Base-by-base conservation (phyloP, 306 rosid species). In the Oemleria cerasiformis region DNA sequence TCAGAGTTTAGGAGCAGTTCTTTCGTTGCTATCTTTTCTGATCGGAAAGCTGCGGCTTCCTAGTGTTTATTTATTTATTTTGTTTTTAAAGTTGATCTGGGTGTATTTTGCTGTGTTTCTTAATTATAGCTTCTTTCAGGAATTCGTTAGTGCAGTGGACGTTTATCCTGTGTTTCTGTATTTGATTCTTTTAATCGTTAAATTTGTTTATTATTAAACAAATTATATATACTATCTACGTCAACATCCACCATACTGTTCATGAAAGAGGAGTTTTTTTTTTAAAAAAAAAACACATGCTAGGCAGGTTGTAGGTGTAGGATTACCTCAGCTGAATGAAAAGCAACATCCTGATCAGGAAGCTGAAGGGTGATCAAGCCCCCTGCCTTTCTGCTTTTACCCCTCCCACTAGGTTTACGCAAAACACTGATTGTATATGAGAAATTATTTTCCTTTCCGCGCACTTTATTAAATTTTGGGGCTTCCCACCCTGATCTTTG, bases 401-500 rank as follows among this genome's bases (percentile, higher is more conserved):
- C 98, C 83, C 97, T 84, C 70, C 98, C 98, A 82, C 96, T 91
- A 41, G 97, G 86, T 79, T 82, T 87, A 69, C 94, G 98, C 86
- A 93, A 74, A 58, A 93, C 84, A 64, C 88, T 93, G 70, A 88
- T 76, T 48, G 88, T 71, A 78, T 91, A 93, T 70, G 86, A 86
- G 84, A 84, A 86, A 77, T 44, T 75, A 59, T 70, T 84, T 65
- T 86, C 94, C 73, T 88, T 86, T 51, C 88, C 86, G 67, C 74
- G 73, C 77, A 86, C 73, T 84, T 85, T 93, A 84, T 86, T 79
- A 67, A 87, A 93, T 68, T 87, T 93, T 65, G 98, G 98, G 63
- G 98, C 97, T 45, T 93, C 98, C 98, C 98, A 93, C 60, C 94
- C 98, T 79, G 89, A 91, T 82, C 82, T 93, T 80, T 88, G 96